Evolutionary conservation across 2,329 filamentous ascomycete genomes (phyloP).

Genomic region (Talaromyces sp.): DNA sequence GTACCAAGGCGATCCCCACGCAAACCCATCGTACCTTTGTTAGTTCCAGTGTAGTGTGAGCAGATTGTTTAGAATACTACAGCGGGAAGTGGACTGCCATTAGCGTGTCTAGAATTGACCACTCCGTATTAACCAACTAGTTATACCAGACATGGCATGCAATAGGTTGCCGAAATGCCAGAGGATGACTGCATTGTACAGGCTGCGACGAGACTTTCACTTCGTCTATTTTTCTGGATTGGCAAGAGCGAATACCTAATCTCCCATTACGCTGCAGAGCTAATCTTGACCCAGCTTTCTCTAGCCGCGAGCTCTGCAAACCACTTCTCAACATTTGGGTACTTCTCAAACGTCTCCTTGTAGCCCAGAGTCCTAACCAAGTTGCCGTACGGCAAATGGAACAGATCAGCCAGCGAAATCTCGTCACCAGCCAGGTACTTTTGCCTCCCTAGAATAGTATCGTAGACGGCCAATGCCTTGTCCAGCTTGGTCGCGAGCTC

Average conservation of each 20-base stretch:
- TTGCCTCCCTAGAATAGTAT: not conserved
- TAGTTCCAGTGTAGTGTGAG: too few species aligned
- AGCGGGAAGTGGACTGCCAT: not conserved
- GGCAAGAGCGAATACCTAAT: too few species aligned
- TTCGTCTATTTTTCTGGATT: not conserved
- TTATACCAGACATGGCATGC: too few species aligned
- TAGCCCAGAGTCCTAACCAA: not conserved
- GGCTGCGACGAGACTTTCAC: not conserved
- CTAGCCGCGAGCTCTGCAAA: not conserved
- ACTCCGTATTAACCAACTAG: not conserved
- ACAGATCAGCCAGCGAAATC: constrained; percentile 2
- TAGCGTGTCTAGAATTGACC: not conserved
- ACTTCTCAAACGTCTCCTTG: not conserved
- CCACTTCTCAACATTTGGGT: not conserved
- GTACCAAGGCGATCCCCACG: too few species aligned
- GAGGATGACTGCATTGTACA: not conserved
- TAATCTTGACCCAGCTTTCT: not conserved
- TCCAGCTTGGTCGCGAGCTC: not conserved
- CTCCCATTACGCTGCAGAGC: not conserved
- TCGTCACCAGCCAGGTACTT: not conserved
- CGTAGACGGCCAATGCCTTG: not conserved
- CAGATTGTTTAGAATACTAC: too few species aligned
- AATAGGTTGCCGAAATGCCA: not conserved
- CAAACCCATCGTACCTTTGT: too few species aligned
- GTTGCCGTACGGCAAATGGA: not conserved